Base-by-base conservation (phyloP, 2,329 filamentous ascomycete species). In the Colletotrichum sp. region DNA sequence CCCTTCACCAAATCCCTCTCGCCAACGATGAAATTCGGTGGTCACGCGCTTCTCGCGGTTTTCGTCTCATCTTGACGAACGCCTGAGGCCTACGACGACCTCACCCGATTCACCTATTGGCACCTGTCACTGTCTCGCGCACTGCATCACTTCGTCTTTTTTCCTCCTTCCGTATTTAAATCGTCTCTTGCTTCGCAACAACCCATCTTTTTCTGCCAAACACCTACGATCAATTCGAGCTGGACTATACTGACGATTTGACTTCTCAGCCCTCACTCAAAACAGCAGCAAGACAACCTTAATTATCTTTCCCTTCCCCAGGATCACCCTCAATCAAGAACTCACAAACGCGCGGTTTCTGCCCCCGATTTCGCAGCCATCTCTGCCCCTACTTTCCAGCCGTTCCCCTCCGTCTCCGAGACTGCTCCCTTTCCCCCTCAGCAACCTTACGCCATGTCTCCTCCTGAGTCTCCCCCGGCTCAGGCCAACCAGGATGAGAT, bases 271-370 rank as follows among this genome's bases (percentile, higher is more conserved):
- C 77, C 77, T 67, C 73, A 73, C 25, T 73, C 77, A 67, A 73
- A 71, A 63, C 68, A 74, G 29, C 77, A 64, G 27, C 72, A 77
- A 64, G 70, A 74, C 52, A 78, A 65, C 25, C 49, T 77, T 7
- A 70, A 75, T 22, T 73, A 77, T 49, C 72, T 78, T 13, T 76
- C 68, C 29, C 63, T 69, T 69, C 79, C 57, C 65, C 80, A 72
- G 78, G 77, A 77, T 11, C 62, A 77, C 15, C 52, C 69, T 19
- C 73, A 74, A 16, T 62, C 81, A 2, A 85, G 80, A 65, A 79
- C 82, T 44, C 89, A 91, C 80, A 90, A 89, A 79, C 83, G 89
- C 73, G 86, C 89, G 5, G 85, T 86, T 22, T 90, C 89, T 11
- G 89, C 88, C 8, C 89, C 89, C 13, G 84, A 87, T 74, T 87